phyloP scores from a whole-genome alignment of 1,284 basidiomycete species.

The Moesziomyces antarcticus region DNA sequence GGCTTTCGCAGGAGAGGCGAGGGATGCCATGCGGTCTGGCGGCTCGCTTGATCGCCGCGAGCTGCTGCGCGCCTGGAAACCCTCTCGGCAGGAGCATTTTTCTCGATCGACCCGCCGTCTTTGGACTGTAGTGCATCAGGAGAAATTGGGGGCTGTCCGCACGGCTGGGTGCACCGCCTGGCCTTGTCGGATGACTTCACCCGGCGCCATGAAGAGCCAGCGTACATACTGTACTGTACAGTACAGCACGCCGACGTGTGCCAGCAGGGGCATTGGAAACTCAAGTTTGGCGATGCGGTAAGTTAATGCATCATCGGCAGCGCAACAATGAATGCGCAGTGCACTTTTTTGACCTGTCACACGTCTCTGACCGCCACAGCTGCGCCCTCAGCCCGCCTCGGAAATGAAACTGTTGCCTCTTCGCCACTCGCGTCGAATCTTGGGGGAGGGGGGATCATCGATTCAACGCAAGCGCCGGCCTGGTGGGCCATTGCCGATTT shows the following conservation, averaged over 20 bases:
- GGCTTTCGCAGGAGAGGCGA: background rate
- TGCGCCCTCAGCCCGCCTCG: no score
- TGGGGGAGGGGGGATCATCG: no score
- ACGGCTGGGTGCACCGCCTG: background rate
- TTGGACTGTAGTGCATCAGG: background rate
- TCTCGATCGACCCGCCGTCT: no score
- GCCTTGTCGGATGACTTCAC: no score
- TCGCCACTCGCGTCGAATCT: no score
- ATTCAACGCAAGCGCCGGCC: no score
- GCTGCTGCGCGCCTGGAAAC: background rate
- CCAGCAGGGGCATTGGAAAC: background rate
- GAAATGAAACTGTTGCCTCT: no score
- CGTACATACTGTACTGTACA: no score
- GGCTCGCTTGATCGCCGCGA: background rate
- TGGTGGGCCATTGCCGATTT: no score
- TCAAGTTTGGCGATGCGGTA: background rate
- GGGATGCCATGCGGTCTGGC: background rate
- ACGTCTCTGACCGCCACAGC: constrained; percentile 12
- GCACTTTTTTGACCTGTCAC: constrained; percentile 32
- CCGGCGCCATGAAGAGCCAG: background rate
- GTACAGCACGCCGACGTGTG: no score
- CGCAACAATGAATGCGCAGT: background rate
- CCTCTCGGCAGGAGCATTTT: constrained; percentile 15
- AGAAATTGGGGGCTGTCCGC: background rate
- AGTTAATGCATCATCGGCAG: background rate